Evolutionary conservation across 352 stramenopile genomes (phyloP), one percentile per base, ranked within the genome.

Genomic region (Pythium periplocum): DNA sequence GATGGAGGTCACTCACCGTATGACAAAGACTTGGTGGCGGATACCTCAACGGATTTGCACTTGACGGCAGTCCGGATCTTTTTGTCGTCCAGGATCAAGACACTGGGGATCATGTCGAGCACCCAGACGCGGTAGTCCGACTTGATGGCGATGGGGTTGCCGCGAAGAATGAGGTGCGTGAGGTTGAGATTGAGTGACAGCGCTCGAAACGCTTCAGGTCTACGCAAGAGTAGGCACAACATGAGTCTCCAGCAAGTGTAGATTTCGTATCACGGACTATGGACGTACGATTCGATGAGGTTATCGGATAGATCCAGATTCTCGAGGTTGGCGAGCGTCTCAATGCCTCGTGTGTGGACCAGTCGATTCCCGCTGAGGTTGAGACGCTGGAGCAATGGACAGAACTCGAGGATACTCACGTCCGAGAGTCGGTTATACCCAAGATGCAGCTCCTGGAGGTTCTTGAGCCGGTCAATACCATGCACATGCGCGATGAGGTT

Each of bases 61-160:
- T 83, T 85, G 4, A 69, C 48, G 0, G 66, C 53, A 30, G 55
- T 72, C 1, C 81, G 74, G 51, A 89, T 84, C 52, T 86, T 87
- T 57, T 87, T 87, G 60, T 86, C 77, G 48, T 91, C 81, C 4
- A 91, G 59, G 56, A 91, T 74, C 31, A 91, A 47, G 2, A 91
- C 64, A 44, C 72, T 87, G 9, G 81, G 76, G 48, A 91, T 74
- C 66, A 88, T 87, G 50, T 87, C 81, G 17, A 87, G 65, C 50
- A 91, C 59, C 31, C 82, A 51, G n/a, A 87, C 69, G 42, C 83
- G 76, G 48, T 78, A 85, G 55, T 86, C 75, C 26, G 59, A 55
- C 41, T 78, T 85, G 50, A 82, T 62, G 52, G 66, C 75, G 42
- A 90, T 73, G 9, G 81, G 78, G 33, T 91, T 91, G 51, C 81